A percentile compares a stretch with the other conserved stretches of the same genome.
These are phyloP conservation scores for Plasmodium reichenowi DNA, from an alignment of 169 alveolate species.

Conservation along the genomic window DNA sequence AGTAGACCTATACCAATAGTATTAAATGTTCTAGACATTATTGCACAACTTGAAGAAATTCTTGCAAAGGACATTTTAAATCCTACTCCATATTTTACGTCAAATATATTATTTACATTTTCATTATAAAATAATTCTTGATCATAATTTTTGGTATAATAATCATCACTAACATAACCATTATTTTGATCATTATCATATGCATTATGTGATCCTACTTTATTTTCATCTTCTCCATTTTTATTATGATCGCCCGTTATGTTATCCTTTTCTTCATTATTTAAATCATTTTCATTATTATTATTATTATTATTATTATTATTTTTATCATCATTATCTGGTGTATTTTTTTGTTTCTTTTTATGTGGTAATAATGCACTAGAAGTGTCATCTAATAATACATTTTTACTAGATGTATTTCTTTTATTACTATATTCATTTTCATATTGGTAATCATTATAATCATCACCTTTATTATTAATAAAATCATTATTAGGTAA, in stretches of 20 bases:
- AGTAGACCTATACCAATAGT: constrained; percentile 92
- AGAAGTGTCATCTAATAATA: not conserved
- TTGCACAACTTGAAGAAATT: constrained; percentile 89
- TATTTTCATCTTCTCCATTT: constrained; percentile 9
- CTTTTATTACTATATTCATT: not conserved
- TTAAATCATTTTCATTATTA: constrained; percentile 2
- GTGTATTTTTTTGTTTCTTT: not conserved
- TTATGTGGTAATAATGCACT: constrained; percentile 5
- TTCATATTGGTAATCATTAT: constrained; percentile 3
- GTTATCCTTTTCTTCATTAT: constrained; percentile 1
- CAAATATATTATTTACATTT: constrained; percentile 56
- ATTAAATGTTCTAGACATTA: constrained; percentile 90
- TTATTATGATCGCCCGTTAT: not conserved
- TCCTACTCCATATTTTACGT: constrained; percentile 88
- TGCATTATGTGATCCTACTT: not conserved
- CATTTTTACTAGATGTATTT: not conserved
- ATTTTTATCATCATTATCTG: not conserved
- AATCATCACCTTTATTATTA: constrained; percentile 13
- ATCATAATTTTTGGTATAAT: constrained; percentile 44
- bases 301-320: constrained; percentile 8
- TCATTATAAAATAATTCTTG: constrained; percentile 67
- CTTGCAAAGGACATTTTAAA: constrained; percentile 92
- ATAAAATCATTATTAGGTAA: constrained; percentile 48
- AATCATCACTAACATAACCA: constrained; percentile 13
- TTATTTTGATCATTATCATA: not conserved